Percentiles rank a stretch among this genome's conserved stretches.
Conservation (phyloP, 1,284 basidiomycete species). For the Veloboletus limbatus region DNA sequence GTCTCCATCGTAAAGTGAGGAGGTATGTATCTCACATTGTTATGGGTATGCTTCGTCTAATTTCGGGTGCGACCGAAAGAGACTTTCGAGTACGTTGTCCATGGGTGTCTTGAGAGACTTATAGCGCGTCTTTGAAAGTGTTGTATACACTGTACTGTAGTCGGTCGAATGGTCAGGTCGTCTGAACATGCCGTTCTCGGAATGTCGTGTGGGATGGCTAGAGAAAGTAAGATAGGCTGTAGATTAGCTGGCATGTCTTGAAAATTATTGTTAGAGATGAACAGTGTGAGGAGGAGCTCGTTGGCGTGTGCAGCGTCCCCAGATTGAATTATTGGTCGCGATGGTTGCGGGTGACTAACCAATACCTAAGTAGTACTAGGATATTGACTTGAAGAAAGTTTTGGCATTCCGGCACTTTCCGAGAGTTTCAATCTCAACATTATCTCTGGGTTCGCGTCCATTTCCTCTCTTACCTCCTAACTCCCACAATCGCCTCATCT, state of each 20-base stretch:
- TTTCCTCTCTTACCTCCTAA: too few species aligned
- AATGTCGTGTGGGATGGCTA: slow-evolving; percentile 57
- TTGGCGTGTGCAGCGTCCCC: slow-evolving; percentile 48
- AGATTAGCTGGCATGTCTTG: slow-evolving; percentile 43
- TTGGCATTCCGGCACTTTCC: too few species aligned
- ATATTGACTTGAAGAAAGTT: too few species aligned
- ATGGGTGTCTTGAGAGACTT: slow-evolving; percentile 19
- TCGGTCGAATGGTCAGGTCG: slow-evolving; percentile 58
- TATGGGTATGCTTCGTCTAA: slow-evolving; percentile 9
- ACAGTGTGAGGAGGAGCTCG: slow-evolving; percentile 43
- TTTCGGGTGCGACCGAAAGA: slow-evolving; percentile 14
- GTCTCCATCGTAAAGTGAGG: slow-evolving; percentile 5
- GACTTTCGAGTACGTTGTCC: slow-evolving; percentile 5
- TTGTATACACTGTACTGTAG: slow-evolving; percentile 49
- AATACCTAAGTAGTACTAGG: too few species aligned
- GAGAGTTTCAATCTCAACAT: too few species aligned
- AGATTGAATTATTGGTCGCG: neutral
- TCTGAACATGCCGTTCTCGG: slow-evolving; percentile 52
- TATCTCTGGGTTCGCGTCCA: too few species aligned
- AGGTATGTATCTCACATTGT: neutral
- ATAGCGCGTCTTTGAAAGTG: slow-evolving; percentile 11
- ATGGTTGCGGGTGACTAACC: too few species aligned
- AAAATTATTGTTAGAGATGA: slow-evolving; percentile 39
- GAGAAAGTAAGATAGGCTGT: slow-evolving; percentile 59
- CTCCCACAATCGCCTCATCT: too few species aligned